Conservation (phyloP, 805 yeast genomes). For the Yamadazyma nakazawae region DNA sequence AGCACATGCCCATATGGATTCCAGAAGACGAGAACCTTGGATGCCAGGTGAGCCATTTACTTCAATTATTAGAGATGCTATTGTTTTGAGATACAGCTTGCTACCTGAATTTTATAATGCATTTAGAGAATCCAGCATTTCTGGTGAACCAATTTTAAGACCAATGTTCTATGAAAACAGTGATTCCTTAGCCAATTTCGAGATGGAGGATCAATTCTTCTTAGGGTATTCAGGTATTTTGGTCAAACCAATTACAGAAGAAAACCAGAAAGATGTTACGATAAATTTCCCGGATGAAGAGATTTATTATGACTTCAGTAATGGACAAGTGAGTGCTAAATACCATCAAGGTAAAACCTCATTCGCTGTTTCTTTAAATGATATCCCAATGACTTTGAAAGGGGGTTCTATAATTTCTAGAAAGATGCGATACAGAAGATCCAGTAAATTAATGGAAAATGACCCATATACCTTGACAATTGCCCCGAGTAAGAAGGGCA, state of each 20-base stretch:
- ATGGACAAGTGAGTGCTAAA: constrained; percentile 22
- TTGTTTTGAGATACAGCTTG: constrained; percentile 68
- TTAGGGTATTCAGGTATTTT: constrained; percentile 68
- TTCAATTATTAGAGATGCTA: constrained; percentile 62
- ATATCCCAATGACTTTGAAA: constrained; percentile 67
- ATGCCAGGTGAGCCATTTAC: constrained; percentile 73
- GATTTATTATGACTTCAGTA: constrained; percentile 53
- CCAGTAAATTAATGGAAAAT: constrained; percentile 64
- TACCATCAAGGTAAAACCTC: constrained; percentile 15
- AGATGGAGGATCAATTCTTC: constrained; percentile 79
- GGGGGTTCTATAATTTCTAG: constrained; percentile 77
- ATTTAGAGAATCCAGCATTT: constrained; percentile 58
- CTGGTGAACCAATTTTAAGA: constrained; percentile 67
- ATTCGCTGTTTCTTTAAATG: constrained; percentile 47
- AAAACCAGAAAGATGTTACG: constrained; percentile 38
- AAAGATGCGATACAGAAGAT: constrained; percentile 75
- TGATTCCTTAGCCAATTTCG: constrained; percentile 44
- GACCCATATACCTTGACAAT: constrained; percentile 81
- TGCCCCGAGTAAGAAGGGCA: constrained; percentile 48
- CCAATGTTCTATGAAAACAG: constrained; percentile 64
- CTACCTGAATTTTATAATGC: constrained; percentile 79
- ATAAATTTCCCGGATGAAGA: constrained; percentile 56
- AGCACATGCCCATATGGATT: constrained; percentile 94
- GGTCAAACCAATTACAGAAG: constrained; percentile 75
- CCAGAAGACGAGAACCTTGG: constrained; percentile 92